Conservation (phyloP, 116 monocot species). For the Trichopus zeylanicus region DNA sequence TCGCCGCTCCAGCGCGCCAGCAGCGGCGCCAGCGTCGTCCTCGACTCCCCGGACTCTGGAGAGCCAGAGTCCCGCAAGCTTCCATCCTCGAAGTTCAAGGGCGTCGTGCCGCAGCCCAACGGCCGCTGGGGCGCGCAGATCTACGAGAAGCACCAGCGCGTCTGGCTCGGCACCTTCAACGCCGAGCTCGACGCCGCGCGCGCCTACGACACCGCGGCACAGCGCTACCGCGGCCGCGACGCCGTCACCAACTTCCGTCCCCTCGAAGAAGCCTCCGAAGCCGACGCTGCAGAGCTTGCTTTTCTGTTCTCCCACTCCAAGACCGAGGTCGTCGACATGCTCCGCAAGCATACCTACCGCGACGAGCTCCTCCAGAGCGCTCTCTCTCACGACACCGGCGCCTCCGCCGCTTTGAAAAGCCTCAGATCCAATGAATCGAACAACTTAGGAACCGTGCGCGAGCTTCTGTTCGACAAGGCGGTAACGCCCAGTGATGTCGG, state of each 20-base stretch:
- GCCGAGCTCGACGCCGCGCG: conserved; percentile 55
- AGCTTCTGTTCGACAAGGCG: conserved; percentile 30
- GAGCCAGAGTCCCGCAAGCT: conserved; percentile 55
- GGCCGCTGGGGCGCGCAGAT: conserved; percentile 91
- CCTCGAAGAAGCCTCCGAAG: conserved; percentile 19
- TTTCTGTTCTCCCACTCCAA: conserved; percentile 36
- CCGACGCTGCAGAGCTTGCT: conserved; percentile 27
- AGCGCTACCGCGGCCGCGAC: conserved; percentile 69
- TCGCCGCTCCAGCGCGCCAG: conserved; percentile 26
- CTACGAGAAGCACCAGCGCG: too few relatives aligned
- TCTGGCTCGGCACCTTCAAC: conserved; percentile 90
- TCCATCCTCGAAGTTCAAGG: conserved; percentile 71
- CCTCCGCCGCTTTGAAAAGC: too few relatives aligned
- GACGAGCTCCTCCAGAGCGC: conserved; percentile 62
- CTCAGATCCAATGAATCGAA: too few relatives aligned
- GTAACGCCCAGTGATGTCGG: conserved; percentile 42
- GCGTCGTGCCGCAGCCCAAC: conserved; percentile 84
- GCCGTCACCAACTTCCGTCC: conserved; percentile 80
- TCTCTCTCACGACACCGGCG: too few relatives aligned
- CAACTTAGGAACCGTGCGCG: too few relatives aligned
- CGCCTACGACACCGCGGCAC: conserved; percentile 79
- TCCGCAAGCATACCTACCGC: conserved; percentile 69
- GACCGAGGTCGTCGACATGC: conserved; percentile 74
- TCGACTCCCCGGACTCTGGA: conserved; percentile 11
- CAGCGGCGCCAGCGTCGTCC: conserved; percentile 33